These are phyloP conservation scores for Paecilomyces dactylethromorphus DNA, from an alignment of 2,329 filamentous ascomycete genomes.

Conservation along the genomic window DNA sequence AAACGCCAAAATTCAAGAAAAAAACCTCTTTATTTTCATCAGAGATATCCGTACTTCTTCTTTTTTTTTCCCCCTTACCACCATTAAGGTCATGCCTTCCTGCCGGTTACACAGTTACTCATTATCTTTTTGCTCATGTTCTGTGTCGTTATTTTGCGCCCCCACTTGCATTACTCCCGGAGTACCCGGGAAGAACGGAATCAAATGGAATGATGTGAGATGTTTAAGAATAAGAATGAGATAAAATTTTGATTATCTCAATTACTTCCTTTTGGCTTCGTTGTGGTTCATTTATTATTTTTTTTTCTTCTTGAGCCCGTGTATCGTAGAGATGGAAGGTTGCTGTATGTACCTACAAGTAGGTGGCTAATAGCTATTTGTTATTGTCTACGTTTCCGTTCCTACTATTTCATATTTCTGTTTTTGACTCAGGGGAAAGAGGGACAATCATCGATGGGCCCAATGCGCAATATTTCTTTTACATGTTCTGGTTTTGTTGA, in stretches of 20 bases:
- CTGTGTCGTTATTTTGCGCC: neutral
- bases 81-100: neutral
- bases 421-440: neutral
- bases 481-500: neutral
- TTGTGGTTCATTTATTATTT: neutral
- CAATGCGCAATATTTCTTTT: neutral
- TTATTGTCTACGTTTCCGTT: neutral
- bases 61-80: neutral
- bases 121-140: neutral
- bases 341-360: neutral
- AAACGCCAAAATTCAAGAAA: neutral
- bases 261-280: neutral
- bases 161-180: neutral
- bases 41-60: neutral
- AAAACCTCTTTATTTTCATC: neutral
- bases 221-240: neutral
- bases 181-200: neutral
- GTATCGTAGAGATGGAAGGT: neutral
- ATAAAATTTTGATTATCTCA: neutral
- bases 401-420: conserved; percentile 4
- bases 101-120: neutral
- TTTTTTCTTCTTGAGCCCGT: neutral
- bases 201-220: neutral
- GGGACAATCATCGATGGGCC: neutral
- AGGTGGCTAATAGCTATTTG: neutral